Evolutionary conservation across 1,139 yeast species (phyloP).

Genomic region (Yamadazyma aaseri): DNA sequence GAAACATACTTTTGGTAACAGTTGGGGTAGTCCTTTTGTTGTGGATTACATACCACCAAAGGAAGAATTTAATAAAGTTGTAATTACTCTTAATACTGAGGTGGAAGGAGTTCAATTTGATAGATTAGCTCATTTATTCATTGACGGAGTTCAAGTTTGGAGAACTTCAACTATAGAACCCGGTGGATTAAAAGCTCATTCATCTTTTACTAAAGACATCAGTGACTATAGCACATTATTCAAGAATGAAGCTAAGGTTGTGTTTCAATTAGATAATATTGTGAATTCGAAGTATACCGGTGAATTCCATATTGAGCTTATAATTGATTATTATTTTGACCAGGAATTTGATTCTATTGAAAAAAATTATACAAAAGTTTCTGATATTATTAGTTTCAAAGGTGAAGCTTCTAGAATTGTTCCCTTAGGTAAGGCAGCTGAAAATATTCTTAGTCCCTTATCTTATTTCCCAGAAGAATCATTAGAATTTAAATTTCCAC

Average conservation of each 20-base stretch:
- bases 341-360: slow-evolving; percentile 1
- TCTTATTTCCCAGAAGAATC: slow-evolving; percentile 41
- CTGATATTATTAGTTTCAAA: slow-evolving; percentile 2
- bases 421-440: slow-evolving; percentile 17
- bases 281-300: slow-evolving; percentile 60
- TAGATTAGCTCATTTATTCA: slow-evolving; percentile 66
- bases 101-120: slow-evolving; percentile 75
- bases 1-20: slow-evolving; percentile 35
- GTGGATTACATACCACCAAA: slow-evolving; percentile 23
- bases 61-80: slow-evolving; percentile 56
- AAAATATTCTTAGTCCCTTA: slow-evolving; percentile 29
- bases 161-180: slow-evolving; percentile 87
- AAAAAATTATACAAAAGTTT: neutral
- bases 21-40: slow-evolving; percentile 37
- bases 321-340: slow-evolving; percentile 42
- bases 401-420: slow-evolving; percentile 8
- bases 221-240: slow-evolving; percentile 58
- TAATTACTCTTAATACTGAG: slow-evolving; percentile 55
- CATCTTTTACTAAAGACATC: slow-evolving; percentile 61
- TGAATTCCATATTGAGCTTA: slow-evolving; percentile 52
- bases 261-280: slow-evolving; percentile 67
- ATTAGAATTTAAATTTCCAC: slow-evolving; percentile 39
- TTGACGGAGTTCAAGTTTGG: slow-evolving; percentile 73
- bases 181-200: slow-evolving; percentile 44
- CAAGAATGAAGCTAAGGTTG: slow-evolving; percentile 29